phyloP scores from a whole-genome alignment of 2,329 filamentous ascomycete genomes.

The Nemania serpens region DNA sequence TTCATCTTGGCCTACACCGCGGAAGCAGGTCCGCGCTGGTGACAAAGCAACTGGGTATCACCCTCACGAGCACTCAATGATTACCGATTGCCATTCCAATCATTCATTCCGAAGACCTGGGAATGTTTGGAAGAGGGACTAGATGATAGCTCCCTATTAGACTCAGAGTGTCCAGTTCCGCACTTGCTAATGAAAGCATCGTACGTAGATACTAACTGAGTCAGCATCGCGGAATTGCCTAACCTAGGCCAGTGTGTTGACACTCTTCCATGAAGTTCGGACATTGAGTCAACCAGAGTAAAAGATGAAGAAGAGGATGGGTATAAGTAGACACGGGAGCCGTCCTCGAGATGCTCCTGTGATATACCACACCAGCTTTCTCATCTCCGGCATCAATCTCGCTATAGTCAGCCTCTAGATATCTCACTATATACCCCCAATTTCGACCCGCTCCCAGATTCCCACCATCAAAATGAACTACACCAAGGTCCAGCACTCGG shows the following conservation, averaged over 20 bases:
- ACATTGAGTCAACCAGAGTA: neutral
- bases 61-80: neutral
- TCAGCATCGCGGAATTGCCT: constrained; percentile 6
- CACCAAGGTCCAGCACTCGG: constrained; percentile 30
- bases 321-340: neutral
- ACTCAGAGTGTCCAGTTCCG: neutral
- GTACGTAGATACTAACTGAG: neutral
- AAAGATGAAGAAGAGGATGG: neutral
- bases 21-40: constrained; percentile 10
- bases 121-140: neutral
- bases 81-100: neutral
- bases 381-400: neutral
- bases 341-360: neutral
- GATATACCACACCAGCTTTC: neutral
- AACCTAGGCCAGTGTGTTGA: neutral
- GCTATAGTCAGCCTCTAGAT: neutral
- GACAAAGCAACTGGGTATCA: neutral
- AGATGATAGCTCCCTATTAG: neutral
- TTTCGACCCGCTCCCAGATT: neutral
- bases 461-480: constrained; percentile 28
- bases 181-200: neutral
- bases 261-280: neutral
- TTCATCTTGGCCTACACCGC: constrained; percentile 1
- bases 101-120: neutral
- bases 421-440: neutral